Evolutionary conservation across 1,284 basidiomycete genomes (phyloP).

Genomic region (Rhodotorula glutinis): DNA sequence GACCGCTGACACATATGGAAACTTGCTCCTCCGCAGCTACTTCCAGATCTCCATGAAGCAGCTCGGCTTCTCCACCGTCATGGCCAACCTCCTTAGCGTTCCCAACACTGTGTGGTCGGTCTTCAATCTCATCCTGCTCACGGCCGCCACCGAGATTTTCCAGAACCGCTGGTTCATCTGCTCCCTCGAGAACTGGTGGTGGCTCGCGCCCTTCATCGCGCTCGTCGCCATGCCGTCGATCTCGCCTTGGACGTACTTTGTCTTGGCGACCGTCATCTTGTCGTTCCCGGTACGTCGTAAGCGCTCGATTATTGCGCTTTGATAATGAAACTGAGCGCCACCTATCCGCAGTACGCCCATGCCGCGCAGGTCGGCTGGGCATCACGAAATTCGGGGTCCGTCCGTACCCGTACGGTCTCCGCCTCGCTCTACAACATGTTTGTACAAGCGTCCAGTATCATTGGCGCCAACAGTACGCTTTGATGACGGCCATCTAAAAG

Average conservation of each 20-base stretch:
- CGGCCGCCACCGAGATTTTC: constrained; percentile 41
- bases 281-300: neutral
- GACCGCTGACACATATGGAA: too few relatives aligned
- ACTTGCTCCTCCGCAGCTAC: neutral
- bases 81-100: constrained; percentile 49
- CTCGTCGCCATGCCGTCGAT: constrained; percentile 18
- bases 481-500: too few relatives aligned
- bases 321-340: neutral
- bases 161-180: constrained; percentile 39
- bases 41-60: constrained; percentile 24
- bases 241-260: constrained; percentile 30
- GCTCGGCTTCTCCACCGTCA: constrained; percentile 47
- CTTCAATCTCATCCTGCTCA: constrained; percentile 45
- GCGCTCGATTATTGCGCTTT: neutral
- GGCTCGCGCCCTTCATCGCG: constrained; percentile 20
- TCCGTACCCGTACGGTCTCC: constrained; percentile 36
- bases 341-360: constrained; percentile 24
- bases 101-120: constrained; percentile 46
- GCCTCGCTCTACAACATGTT: constrained; percentile 30
- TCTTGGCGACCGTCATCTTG: constrained; percentile 12
- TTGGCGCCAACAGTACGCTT: constrained; percentile 26
- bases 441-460: constrained; percentile 14
- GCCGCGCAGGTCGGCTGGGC: constrained; percentile 33
- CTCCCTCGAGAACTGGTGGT: constrained; percentile 30
- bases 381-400: constrained; percentile 27